Evolutionary conservation across 2,329 filamentous ascomycete genomes (phyloP).

Genomic region (Colletotrichum neosansevieriae): DNA sequence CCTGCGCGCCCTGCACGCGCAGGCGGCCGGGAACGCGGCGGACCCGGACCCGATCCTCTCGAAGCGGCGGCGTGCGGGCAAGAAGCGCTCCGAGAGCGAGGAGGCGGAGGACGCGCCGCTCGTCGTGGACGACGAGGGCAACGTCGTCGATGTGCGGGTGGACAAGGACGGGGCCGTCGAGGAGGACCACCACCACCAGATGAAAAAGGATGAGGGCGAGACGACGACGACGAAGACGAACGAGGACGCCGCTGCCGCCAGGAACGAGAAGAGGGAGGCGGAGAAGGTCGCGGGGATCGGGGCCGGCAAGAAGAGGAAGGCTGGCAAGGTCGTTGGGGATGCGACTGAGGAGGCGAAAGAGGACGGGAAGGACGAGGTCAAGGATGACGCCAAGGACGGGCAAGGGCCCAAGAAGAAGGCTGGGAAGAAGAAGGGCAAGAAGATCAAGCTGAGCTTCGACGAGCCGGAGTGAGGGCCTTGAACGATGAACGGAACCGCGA

Average conservation of each 20-base stretch:
- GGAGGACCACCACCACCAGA: constrained; percentile 41
- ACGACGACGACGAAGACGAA: constrained; percentile 42
- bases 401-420: constrained; percentile 44
- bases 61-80: constrained; percentile 60
- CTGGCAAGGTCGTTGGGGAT: constrained; percentile 61
- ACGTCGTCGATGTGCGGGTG: constrained; percentile 67
- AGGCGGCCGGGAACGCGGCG: constrained; percentile 60
- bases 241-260: constrained; percentile 38
- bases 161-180: constrained; percentile 58
- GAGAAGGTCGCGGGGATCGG: constrained; percentile 57
- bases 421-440: constrained; percentile 65
- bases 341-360: constrained; percentile 45
- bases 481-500: constrained; percentile 4
- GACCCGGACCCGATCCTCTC: constrained; percentile 66
- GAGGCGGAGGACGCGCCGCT: constrained; percentile 83
- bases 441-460: constrained; percentile 75
- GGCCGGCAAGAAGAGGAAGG: constrained; percentile 66
- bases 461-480: constrained; percentile 41
- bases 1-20: constrained; percentile 67
- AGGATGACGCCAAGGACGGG: constrained; percentile 4
- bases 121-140: constrained; percentile 79
- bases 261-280: constrained; percentile 47
- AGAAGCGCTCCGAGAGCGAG: constrained; percentile 71
- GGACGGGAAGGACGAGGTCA: constrained; percentile 6
- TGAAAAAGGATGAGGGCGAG: constrained; percentile 46